A percentile compares a stretch with the other conserved stretches of the same genome.
These are phyloP conservation scores for Bretschneidera sinensis DNA, from an alignment of 345 rosid species.

Conservation along the genomic window DNA sequence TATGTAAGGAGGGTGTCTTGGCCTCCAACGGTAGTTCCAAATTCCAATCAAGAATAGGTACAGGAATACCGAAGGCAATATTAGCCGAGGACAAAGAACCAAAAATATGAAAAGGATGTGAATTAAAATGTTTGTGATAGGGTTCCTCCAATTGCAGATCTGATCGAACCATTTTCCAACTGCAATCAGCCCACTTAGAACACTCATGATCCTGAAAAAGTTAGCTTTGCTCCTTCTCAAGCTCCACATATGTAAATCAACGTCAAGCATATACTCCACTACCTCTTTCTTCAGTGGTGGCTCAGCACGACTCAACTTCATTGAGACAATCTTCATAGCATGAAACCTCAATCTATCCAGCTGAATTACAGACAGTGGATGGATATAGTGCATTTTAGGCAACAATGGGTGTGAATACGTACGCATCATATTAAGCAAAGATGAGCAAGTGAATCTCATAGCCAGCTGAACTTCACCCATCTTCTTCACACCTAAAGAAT, in stretches of 20 bases:
- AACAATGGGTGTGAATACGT: constrained; percentile 82
- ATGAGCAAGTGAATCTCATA: constrained; percentile 71
- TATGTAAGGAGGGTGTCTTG: constrained; percentile 96
- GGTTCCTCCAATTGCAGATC: constrained; percentile 92
- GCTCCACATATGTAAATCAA: constrained; percentile 98
- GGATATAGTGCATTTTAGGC: constrained; percentile 92
- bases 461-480: constrained; percentile 94
- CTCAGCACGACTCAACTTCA: constrained; percentile 84
- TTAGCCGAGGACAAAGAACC: constrained; percentile 81
- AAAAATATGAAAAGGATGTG: constrained; percentile 78
- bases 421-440: constrained; percentile 77
- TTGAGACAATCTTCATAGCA: constrained; percentile 85
- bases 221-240: constrained; percentile 99
- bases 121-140: constrained; percentile 75
- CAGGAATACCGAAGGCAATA: constrained; percentile 81
- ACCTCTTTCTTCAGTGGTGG: constrained; percentile 90
- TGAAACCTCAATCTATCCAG: constrained; percentile 85
- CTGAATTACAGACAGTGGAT: constrained; percentile 89
- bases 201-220: constrained; percentile 68
- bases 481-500: constrained; percentile 81
- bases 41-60: constrained; percentile 88
- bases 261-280: constrained; percentile 97
- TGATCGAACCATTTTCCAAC: constrained; percentile 91
- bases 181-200: constrained; percentile 66
- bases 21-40: constrained; percentile 90